Conservation (phyloP, 108 stramenopile species). For the Epithemia pelagica region DNA sequence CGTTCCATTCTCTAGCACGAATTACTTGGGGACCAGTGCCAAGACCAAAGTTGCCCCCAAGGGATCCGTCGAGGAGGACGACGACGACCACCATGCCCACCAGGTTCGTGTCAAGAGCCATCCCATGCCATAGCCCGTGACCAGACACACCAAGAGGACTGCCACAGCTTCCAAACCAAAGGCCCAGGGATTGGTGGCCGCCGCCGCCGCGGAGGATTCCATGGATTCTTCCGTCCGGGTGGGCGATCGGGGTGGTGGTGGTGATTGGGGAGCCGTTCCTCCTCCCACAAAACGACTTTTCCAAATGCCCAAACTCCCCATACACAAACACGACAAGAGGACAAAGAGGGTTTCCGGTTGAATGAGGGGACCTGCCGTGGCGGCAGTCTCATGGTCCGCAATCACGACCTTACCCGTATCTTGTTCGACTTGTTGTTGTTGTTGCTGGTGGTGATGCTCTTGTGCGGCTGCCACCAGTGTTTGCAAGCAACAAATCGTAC, state of each 20-base stretch:
- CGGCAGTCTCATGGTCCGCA: not conserved
- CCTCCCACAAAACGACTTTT: constrained; percentile 49
- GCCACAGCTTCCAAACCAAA: constrained; percentile 57
- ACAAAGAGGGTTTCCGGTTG: constrained; percentile 4
- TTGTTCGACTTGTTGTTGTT: not conserved
- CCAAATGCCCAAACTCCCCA: constrained; percentile 73
- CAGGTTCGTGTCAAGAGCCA: too few relatives aligned
- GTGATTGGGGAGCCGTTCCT: not conserved
- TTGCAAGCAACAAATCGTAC: constrained; percentile 28
- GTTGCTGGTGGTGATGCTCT: not conserved
- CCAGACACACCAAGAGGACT: constrained; percentile 41
- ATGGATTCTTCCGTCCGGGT: not conserved
- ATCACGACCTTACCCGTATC: not conserved
- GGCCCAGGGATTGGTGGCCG: constrained; percentile 3
- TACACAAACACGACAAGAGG: constrained; percentile 12
- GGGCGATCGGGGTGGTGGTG: too few relatives aligned
- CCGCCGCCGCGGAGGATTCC: not conserved
- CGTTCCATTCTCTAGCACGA: too few relatives aligned
- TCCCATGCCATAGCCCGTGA: constrained; percentile 41
- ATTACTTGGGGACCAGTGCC: too few relatives aligned
- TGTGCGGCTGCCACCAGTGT: too few relatives aligned
- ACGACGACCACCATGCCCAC: too few relatives aligned
- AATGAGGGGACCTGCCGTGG: too few relatives aligned
- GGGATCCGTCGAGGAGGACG: too few relatives aligned
- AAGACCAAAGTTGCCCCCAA: too few relatives aligned